Conservation (phyloP, 2,329 filamentous ascomycete species). For the Bimuria novae-zelandiae region DNA sequence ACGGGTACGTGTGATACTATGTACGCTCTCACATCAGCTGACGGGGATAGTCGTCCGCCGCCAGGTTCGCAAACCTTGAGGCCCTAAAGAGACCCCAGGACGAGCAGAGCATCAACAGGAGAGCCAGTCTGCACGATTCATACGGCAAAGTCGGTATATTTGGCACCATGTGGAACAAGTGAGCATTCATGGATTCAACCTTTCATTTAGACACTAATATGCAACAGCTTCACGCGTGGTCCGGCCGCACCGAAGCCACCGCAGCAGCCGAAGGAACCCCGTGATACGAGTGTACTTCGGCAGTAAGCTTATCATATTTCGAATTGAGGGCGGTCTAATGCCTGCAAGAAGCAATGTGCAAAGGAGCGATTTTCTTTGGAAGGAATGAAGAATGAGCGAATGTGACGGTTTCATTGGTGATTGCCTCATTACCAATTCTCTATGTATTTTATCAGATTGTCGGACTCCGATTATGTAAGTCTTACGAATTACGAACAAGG, state of each 20-base stretch:
- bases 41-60: conserved; percentile 34
- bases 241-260: conserved; percentile 13
- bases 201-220: conserved; percentile 5
- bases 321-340: conserved; percentile 14
- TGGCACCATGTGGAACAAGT: conserved; percentile 44
- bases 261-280: conserved; percentile 20
- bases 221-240: conserved; percentile 41
- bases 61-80: conserved; percentile 38
- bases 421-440: too few species aligned
- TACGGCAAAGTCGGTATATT: conserved; percentile 40
- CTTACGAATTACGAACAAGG: too few species aligned
- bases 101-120: conserved; percentile 29
- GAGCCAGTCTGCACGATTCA: conserved; percentile 39
- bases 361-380: conserved; percentile 22
- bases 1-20: conserved; percentile 24
- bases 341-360: conserved; percentile 12
- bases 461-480: too few species aligned
- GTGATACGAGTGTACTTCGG: conserved; percentile 34
- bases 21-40: background rate
- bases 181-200: conserved; percentile 1
- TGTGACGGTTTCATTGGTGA: too few species aligned
- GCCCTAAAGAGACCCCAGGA: conserved; percentile 41
- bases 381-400: conserved; percentile 13
- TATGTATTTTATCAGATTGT: background rate
- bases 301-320: conserved; percentile 18